Base-by-base conservation (phyloP, 306 rosid species). In the peach (Prunus persica) region DNA sequence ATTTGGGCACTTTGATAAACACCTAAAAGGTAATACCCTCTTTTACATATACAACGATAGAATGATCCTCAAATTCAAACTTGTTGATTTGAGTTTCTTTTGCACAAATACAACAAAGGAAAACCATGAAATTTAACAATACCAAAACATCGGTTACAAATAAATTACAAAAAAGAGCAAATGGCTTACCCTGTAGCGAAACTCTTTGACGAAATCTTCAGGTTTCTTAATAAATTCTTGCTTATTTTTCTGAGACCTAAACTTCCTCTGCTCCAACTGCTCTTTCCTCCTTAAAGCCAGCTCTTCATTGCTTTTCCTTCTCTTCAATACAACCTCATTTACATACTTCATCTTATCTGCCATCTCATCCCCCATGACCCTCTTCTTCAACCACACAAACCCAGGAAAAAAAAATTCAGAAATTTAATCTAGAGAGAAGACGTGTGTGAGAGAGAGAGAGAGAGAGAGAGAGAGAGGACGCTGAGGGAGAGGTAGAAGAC, bases 191-290 rank as follows among this genome's bases (percentile, higher is more conserved):
- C 73, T 78, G 65, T 80, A 88, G 56, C 97, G 96, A 70, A 73
- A 84, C 74, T 91, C 89, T 27, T 82, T 71, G 77, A 94, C 60
- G 52, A 91, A 94, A 76, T 91, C 97, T 75, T 94, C 97, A 0
- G 97, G 98, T 72, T 86, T 91, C 79, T 80, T 90, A 67, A 94
- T 86, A 63, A 24, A 89, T 32, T 82, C 93, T 2, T 75, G 78
- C 78, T 76, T 84, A 20, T 73, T 83, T 34, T 86, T 83, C 82
- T 82, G 82, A 22, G 52, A 50, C 22, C 41, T 52, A 27, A 83
- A 80, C 27, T 72, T 81, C 80, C 91, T 85, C 76, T 80, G 82
- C 81, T 87, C 89, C 81, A 85, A 76, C 55, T 87, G 91, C 15
- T 73, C 82, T 72, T 85, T 87, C 80, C 87, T 87, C 77, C 84